A percentile compares a stretch with the other conserved stretches of the same genome.
These are phyloP conservation scores for Stylonectria norvegica DNA, from an alignment of 2,329 filamentous ascomycete species.

Conservation along the genomic window DNA sequence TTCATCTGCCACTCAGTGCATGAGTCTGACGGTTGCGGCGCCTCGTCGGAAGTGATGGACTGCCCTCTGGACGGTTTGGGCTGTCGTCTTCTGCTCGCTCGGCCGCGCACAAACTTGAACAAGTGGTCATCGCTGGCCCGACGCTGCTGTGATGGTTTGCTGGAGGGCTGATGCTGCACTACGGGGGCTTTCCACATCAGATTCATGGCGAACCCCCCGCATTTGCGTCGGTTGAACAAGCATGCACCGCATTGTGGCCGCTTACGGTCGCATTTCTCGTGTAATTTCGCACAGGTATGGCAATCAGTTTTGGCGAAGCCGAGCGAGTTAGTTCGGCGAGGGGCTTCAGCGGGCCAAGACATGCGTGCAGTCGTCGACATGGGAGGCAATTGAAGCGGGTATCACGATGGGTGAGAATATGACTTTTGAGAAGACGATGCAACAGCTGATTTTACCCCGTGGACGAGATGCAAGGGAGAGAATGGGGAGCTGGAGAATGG, in stretches of 20 bases:
- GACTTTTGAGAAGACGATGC: neutral
- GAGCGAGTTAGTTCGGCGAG: constrained; percentile 3
- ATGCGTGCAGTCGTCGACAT: neutral
- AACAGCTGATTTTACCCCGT: neutral
- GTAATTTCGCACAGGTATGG: constrained; percentile 2
- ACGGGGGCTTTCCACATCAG: constrained; percentile 6
- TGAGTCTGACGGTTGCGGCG: neutral
- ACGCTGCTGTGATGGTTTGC: neutral
- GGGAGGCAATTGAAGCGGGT: no score
- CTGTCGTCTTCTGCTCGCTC: constrained; percentile 1
- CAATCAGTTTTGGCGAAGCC: constrained; percentile 8
- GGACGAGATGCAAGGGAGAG: constrained; percentile 3
- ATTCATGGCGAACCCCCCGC: constrained; percentile 7
- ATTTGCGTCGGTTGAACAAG: constrained; percentile 1
- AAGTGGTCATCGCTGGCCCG: constrained; percentile 1
- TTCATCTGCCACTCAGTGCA: constrained; percentile 2
- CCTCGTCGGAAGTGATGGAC: neutral
- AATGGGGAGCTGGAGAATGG: neutral
- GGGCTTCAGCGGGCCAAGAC: neutral
- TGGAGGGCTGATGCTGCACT: neutral
- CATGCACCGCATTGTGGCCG: constrained; percentile 4
- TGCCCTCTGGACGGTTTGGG: neutral
- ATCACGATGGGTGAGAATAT: no score
- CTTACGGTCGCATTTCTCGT: constrained; percentile 4
- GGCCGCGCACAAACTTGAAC: constrained; percentile 5